Evolutionary conservation across 257 asterid genomes (phyloP), one percentile per base, ranked within the genome.

Genomic region (Craterostigma plantagineum): DNA sequence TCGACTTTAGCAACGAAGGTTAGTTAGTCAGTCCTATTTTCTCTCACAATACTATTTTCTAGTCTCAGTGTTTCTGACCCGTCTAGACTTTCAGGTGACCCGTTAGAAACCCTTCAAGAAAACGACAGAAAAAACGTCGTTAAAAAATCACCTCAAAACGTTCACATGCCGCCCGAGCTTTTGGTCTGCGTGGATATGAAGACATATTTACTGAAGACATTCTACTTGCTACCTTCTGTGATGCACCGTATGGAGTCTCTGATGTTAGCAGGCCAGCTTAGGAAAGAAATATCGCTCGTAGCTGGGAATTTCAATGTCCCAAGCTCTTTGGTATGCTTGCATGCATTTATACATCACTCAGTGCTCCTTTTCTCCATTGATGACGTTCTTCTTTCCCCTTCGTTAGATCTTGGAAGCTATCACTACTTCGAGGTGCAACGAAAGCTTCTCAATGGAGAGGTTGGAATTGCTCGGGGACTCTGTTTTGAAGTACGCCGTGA

Each of bases 401-500:
- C 27, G 41, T 48, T 59, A 90, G 98, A 75, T 90, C 57, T 59
- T 90, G 71, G 98, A 79, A 63, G 95, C 94, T 47, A 71, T 90
- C 43, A 79, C 95, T 17, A 79, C 92, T 14, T 66, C 68, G 41
- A 72, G 82, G 62, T 90, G 98, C 48, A 56, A 57, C 2, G 98
- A 90, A 59, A 75, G 65, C 52, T 76, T 90, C 67, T 90, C 98
- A 58, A 79, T 79, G 94, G 95, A 90, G 75, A 77, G 95, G 34
- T 62, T 83, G 38, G 98, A 83, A 54, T 67, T 90, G 56, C 95
- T 90, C 13, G 98, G 98, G 47, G 98, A 90, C 60, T 79, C 98
- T 7, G 72, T 90, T 56, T 50, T 90, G 17, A 83, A 90, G 69
- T 90, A 79, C 57, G 71, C 74, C 10, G 63, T 71, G 33, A 79